Percentiles rank a stretch among this genome's conserved stretches.
Evolutionary conservation across 202 grass and related monocot species (phyloP).

Genomic region (Dendrocalamus latiflorus): DNA sequence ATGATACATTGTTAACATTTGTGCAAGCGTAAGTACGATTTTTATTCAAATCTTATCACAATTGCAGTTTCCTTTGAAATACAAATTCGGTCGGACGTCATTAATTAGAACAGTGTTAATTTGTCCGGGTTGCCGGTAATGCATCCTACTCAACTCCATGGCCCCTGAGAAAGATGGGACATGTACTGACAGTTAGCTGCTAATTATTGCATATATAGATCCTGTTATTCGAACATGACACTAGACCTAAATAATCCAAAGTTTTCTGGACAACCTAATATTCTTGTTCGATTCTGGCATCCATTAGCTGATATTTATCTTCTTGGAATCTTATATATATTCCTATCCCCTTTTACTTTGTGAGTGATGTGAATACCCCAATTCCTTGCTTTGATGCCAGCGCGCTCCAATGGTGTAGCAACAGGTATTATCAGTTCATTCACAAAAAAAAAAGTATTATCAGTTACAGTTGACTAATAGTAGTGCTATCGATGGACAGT

Average conservation of each 20-base stretch:
- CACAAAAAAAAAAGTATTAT: too few relatives aligned
- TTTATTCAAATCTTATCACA: neutral
- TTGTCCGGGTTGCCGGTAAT: slow-evolving; percentile 16
- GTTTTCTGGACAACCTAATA: neutral
- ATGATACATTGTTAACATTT: neutral
- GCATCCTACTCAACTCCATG: slow-evolving; percentile 23
- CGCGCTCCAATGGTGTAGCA: neutral
- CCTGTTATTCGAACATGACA: slow-evolving; percentile 13
- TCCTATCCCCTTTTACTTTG: slow-evolving; percentile 2
- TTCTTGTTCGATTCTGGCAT: too few relatives aligned
- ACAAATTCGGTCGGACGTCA: slow-evolving; percentile 21
- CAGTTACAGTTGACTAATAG: neutral
- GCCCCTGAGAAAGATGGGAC: neutral
- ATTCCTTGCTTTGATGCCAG: neutral
- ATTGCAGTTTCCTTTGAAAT: neutral
- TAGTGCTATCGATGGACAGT: neutral
- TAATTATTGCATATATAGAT: neutral
- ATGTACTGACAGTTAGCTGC: neutral
- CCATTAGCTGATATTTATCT: too few relatives aligned
- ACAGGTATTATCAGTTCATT: neutral
- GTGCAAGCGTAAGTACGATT: neutral
- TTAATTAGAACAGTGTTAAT: slow-evolving; percentile 6
- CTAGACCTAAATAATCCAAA: slow-evolving; percentile 17
- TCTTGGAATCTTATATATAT: too few relatives aligned
- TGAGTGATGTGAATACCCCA: neutral